These are phyloP conservation scores for Penicillium freii DNA, from an alignment of 2,329 filamentous ascomycete species.

Conservation along the genomic window DNA sequence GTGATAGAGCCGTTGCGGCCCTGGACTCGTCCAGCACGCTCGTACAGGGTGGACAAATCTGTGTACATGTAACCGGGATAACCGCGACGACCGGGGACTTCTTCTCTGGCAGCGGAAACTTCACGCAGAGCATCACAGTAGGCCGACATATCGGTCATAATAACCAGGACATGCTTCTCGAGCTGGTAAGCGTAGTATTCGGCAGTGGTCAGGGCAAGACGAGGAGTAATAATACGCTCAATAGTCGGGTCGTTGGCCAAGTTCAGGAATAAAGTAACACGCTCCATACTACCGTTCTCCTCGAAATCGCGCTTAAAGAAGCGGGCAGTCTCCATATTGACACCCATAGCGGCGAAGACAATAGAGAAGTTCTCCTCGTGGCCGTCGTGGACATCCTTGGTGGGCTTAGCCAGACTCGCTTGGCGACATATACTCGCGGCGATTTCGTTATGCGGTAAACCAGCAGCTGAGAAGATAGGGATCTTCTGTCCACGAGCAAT, in stretches of 20 bases:
- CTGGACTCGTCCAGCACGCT: constrained; percentile 94
- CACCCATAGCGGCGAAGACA: constrained; percentile 99
- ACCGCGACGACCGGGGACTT: constrained; percentile 98
- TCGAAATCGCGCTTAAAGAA: constrained; percentile 99
- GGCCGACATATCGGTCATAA: constrained; percentile 94
- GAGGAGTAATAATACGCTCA: constrained; percentile 98
- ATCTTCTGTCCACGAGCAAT: constrained; percentile 99
- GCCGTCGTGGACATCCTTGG: constrained; percentile 92
- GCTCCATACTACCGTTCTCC: constrained; percentile 98
- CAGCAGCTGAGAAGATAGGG: constrained; percentile 96
- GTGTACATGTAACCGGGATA: constrained; percentile 99
- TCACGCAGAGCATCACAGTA: constrained; percentile 99
- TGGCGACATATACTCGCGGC: constrained; percentile 98
- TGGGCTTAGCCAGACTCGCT: constrained; percentile 87
- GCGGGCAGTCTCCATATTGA: constrained; percentile 96
- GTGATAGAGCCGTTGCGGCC: constrained; percentile 98
- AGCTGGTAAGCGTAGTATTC: constrained; percentile 99
- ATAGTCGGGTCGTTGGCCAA: constrained; percentile 99
- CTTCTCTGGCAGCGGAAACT: constrained; percentile 95
- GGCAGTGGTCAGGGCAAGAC: constrained; percentile 94
- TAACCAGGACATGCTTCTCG: constrained; percentile 99
- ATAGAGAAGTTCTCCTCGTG: constrained; percentile 99
- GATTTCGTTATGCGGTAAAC: constrained; percentile 99
- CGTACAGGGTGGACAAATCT: constrained; percentile 99
- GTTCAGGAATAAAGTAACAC: constrained; percentile 96